Conservation (phyloP, 805 yeast species). For the Wickerhamomyces strasburgensis region DNA sequence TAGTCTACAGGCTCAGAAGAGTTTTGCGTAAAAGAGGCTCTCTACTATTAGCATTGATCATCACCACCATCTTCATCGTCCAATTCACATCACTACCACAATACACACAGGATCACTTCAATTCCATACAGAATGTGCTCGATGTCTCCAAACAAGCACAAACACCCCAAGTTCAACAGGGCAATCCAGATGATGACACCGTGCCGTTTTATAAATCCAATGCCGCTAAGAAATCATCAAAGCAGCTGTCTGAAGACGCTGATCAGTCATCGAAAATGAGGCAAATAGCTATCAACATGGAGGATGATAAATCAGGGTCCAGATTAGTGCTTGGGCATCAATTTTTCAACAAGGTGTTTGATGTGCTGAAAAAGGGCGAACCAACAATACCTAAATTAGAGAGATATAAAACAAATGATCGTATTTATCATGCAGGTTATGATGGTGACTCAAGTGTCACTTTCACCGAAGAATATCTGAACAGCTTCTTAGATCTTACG, state of each 20-base stretch:
- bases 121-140: slow-evolving; percentile 4
- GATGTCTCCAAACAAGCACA: too few species aligned
- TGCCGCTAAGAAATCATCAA: slow-evolving; percentile 11
- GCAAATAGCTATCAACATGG: slow-evolving; percentile 21
- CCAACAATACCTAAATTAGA: slow-evolving; percentile 42
- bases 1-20: slow-evolving; percentile 12
- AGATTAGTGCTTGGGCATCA: slow-evolving; percentile 34
- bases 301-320: slow-evolving; percentile 29
- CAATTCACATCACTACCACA: slow-evolving; percentile 15
- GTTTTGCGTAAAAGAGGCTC: slow-evolving; percentile 15
- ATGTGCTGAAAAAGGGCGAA: slow-evolving; percentile 34
- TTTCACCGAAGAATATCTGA: slow-evolving; percentile 50
- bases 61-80: slow-evolving; percentile 7
- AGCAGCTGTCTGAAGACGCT: slow-evolving; percentile 1
- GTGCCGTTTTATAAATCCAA: slow-evolving; percentile 24
- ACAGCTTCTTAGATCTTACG: slow-evolving; percentile 42
- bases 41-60: slow-evolving; percentile 7
- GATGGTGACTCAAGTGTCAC: slow-evolving; percentile 34
- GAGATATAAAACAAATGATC: slow-evolving; percentile 38
- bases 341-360: slow-evolving; percentile 40
- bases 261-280: slow-evolving; percentile 15
- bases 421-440: slow-evolving; percentile 53
- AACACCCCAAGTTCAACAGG: too few species aligned
- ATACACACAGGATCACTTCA: slow-evolving; percentile 12
- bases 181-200: slow-evolving; percentile 16